phyloP scores from a whole-genome alignment of 2,329 filamentous ascomycete genomes.

The Xylaria sp. region DNA sequence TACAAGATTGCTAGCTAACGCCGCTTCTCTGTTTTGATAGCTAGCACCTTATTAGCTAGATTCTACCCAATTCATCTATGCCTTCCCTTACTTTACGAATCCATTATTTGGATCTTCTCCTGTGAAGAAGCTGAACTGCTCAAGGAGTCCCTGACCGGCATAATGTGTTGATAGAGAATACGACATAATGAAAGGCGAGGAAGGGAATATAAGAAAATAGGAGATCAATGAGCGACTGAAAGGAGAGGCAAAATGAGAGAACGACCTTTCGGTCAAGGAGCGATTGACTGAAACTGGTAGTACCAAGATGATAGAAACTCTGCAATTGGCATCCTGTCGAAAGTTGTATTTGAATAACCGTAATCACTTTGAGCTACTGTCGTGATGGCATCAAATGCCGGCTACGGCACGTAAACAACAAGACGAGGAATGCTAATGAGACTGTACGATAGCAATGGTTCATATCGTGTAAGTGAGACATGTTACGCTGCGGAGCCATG shows the following conservation, averaged over 20 bases:
- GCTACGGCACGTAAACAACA: conserved; percentile 29
- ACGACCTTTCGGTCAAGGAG: conserved; percentile 31
- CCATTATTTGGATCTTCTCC: conserved; percentile 67
- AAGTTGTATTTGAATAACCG: conserved; percentile 30
- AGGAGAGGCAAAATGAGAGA: conserved; percentile 30
- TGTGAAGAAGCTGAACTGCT: conserved; percentile 57
- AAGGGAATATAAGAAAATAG: conserved; percentile 10
- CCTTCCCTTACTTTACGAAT: conserved; percentile 65
- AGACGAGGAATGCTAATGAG: conserved; percentile 38
- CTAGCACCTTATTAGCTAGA: conserved; percentile 35
- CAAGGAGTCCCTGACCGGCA: conserved; percentile 41
- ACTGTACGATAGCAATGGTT: conserved; percentile 27
- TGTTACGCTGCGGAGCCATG: not conserved
- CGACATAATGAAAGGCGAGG: conserved; percentile 29
- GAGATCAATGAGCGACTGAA: conserved; percentile 36
- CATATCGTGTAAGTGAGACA: conserved; percentile 36
- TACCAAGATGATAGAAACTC: conserved; percentile 15
- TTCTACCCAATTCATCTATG: conserved; percentile 23
- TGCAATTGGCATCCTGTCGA: conserved; percentile 7
- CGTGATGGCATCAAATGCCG: conserved; percentile 33
- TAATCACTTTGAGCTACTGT: conserved; percentile 13
- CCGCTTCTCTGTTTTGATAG: conserved; percentile 51
- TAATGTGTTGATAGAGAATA: conserved; percentile 42
- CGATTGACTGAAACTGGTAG: conserved; percentile 26
- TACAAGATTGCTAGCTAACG: conserved; percentile 48